Evolutionary conservation across 257 asterid species (phyloP), one percentile per base, ranked within the genome.

Genomic region (Gardenia jasminoides): DNA sequence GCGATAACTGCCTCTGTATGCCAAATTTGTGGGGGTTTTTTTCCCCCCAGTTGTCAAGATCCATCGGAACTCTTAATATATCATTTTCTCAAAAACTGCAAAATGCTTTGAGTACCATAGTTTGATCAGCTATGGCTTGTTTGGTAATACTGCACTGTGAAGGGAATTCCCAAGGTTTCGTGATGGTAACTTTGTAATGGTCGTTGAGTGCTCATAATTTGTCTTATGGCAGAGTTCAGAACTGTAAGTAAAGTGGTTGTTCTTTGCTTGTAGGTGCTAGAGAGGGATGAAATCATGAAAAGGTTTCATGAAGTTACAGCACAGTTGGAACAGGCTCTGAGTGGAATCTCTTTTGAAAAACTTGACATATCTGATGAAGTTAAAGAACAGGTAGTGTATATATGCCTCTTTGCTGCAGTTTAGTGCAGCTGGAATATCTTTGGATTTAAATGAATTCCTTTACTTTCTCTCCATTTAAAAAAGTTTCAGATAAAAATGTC

Each of bases 321-420:
- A 78, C 89, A 86, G 70, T 76, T 96, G 87, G 99, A 96, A 87
- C 94, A 90, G 74, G 92, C 98, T 80, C 91, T 96, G 67, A 86
- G 88, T 85, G 89, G 90, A 82, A 87, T 92, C 89, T 86, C 96
- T 70, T 89, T 83, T 66, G 97, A 93, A 80, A 86, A 87, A 70
- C 98, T 96, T 46, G 98, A 93, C 86, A 90, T 96, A 74, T 90
- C 98, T 28, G 97, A 93, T 87, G 98, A 96, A 90, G 97, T 96
- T 61, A 92, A 96, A 83, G 99, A 96, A 79, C 99, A 93, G 91
- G 99, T 96, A 71, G 81, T 82, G 36, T 15, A 3, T 39, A 22
- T 28, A 81, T 79, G 68, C 28, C 7, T 62, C 33, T 39, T 12
- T 61, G 17, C 52, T 70, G 48, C 67, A 41, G 17, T n/a, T 61